A percentile compares a stretch with the other conserved stretches of the same genome.
phyloP scores from a whole-genome alignment of 139 green algal genomes.

The Chlamydomonas asymmetrica region DNA sequence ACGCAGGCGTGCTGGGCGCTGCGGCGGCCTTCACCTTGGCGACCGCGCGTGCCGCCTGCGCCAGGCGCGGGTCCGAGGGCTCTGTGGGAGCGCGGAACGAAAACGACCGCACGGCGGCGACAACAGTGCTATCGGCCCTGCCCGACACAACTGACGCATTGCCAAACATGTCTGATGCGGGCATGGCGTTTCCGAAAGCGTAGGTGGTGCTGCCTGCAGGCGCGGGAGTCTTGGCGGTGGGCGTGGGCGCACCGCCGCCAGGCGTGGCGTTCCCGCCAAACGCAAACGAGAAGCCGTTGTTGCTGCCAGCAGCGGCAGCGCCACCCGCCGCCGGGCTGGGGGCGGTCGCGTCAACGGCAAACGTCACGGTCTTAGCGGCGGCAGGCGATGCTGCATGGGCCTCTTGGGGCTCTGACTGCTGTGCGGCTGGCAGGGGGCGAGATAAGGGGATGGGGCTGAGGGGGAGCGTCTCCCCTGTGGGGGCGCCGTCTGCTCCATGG shows the following conservation, averaged over 20 bases:
- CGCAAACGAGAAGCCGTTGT: too few species aligned
- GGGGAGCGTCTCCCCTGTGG: too few species aligned
- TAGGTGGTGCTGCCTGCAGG: too few species aligned
- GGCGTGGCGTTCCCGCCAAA: too few species aligned
- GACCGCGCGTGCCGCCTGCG: background rate
- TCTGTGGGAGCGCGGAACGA: background rate
- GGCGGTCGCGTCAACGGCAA: background rate
- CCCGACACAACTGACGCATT: background rate
- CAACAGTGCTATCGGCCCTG: too few species aligned
- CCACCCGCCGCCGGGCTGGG: background rate
- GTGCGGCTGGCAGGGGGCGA: background rate
- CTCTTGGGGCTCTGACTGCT: background rate
- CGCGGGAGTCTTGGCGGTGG: too few species aligned
- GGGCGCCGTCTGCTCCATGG: too few species aligned
- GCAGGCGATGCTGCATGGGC: background rate
- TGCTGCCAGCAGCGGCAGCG: background rate
- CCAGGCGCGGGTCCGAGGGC: slow-evolving; percentile 7
- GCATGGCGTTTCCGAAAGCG: too few species aligned
- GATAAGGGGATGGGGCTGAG: slow-evolving; percentile 27
- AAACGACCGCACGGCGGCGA: background rate
- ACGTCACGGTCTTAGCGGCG: background rate
- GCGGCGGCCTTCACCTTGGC: background rate
- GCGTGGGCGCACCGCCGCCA: too few species aligned
- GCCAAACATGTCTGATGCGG: background rate
- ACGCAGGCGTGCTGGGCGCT: background rate